phyloP scores from a whole-genome alignment of 169 alveolate species.

The Plasmodium sp. region DNA sequence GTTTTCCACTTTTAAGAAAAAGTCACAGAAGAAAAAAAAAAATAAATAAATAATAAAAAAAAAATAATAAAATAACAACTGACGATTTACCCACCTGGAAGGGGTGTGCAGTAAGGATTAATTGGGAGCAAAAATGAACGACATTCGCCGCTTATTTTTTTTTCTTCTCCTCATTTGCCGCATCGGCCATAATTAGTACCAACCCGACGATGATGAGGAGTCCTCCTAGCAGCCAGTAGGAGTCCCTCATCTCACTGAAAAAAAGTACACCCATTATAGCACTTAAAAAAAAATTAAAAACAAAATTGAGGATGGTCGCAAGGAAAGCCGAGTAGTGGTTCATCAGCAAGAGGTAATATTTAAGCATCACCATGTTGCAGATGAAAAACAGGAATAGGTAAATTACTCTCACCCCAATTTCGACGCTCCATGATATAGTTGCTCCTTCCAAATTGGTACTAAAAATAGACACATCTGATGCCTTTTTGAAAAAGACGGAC shows the following conservation, averaged over 20 bases:
- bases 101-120: background rate
- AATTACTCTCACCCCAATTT: constrained; percentile 23
- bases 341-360: constrained; percentile 44
- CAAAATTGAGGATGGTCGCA: constrained; percentile 52
- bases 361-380: constrained; percentile 50
- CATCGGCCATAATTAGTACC: constrained; percentile 26
- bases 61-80: background rate
- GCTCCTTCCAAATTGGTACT: background rate
- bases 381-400: constrained; percentile 31
- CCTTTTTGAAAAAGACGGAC: constrained; percentile 62
- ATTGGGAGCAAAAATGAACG: background rate
- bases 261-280: constrained; percentile 57
- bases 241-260: constrained; percentile 39
- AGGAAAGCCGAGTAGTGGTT: constrained; percentile 50
- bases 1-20: background rate
- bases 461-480: constrained; percentile 20
- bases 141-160: background rate
- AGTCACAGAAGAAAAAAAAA: background rate
- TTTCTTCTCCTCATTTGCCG: constrained; percentile 36
- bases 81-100: background rate
- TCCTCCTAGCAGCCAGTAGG: constrained; percentile 43
- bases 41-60: background rate
- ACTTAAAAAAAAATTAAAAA: constrained; percentile 46
- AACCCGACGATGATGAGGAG: constrained; percentile 32
- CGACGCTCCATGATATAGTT: constrained; percentile 3